Base-by-base conservation (phyloP, 495 filamentous ascomycete species). In the Platismatia glauca region DNA sequence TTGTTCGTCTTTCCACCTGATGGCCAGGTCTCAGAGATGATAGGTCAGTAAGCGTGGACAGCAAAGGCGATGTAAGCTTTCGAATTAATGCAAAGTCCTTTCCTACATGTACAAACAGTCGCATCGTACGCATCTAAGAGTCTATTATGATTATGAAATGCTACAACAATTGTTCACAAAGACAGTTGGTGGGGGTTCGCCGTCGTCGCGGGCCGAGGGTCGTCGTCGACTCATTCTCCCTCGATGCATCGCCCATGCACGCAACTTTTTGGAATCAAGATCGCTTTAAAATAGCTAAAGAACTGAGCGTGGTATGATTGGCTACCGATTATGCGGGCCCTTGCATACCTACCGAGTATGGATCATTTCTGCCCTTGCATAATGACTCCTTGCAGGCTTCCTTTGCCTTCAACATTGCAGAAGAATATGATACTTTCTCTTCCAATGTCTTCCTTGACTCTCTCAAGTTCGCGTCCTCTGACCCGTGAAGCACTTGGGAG, bases 401-500 rank as follows among this genome's bases (percentile, higher is more conserved):
- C 20, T 16, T 29, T 33, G 33, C 27, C 0, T 53, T 34, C 7
- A 52, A 13, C 6, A 29, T 0, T 53, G 15, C 50, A 33, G 3
- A 33, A n/a, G n/a, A 7, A 53, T 15, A 53, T n/a, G 16, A 33
- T n/a, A 20, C 27, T 9, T 53, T 53, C 29, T 20, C 5, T 20
- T 6, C 7, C 50, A 53, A 53, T 53, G 50, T 33, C 41, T 59
- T 48, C 16, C 4, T 16, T n/a, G 15, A 16, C 4, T 34, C 8
- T 9, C n/a, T 7, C 13, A 22, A 15, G 33, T 12, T 18, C 55
- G 15, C 3, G 7, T 43, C 4, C 24, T 43, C 15, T n/a, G 29
- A 81, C 75, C 48, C 74, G 55, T 65, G 43, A 34, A 33, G n/a
- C 33, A n/a, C 13, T 35, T 33, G 37, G 29, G 18, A 31, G 22